Evolutionary conservation across 1,139 yeast species (phyloP), one percentile per base, ranked within the genome.

Genomic region (Hanseniaspora gamundiae): DNA sequence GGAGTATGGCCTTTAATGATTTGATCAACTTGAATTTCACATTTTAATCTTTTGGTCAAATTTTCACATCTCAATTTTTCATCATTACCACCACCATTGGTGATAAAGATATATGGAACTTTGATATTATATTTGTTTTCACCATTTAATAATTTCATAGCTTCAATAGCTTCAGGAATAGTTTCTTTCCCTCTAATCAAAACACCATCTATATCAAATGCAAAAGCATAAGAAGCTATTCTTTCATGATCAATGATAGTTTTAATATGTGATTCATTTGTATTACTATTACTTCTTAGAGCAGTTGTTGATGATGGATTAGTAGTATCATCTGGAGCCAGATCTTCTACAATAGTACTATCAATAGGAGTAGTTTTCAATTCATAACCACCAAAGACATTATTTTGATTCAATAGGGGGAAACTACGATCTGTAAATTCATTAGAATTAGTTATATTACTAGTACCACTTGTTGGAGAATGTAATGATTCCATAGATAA

Each of bases 1-100:
- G 94, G 94, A 1, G 94, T 84, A 61, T 83, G 94, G 45, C 94
- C 93, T 61, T 84, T 94, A 54, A 84, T 82, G 50, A 84, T 80
- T 61, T 84, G 94, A 43, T 79, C 87, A 31, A 78, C 76, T 7
- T 80, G 74, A 47, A 83, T 75, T 39, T 72, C 72, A 35, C 73
- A 65, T n/a, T 70, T 70, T 51, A 83, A 70, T 49, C 86, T 66
- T 42, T 71, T 67, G 31, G 79, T 68, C 56, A 84, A 69, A 54
- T 82, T 88, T 44, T 70, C 70, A 38, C 91, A 80, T 56, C 94
- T 68, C 19, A 73, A 78, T 49, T 69, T 64, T 58, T 84, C 94
- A 7, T 86, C 83, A 57, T 81, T 76, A 44, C 94, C 94, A 52
- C 94, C 94, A 52, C 94, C 94, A 59, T 84, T 84, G 45, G 94